Conservation (phyloP, 2,329 filamentous ascomycete species). For the Thermochaetoides dissita region DNA sequence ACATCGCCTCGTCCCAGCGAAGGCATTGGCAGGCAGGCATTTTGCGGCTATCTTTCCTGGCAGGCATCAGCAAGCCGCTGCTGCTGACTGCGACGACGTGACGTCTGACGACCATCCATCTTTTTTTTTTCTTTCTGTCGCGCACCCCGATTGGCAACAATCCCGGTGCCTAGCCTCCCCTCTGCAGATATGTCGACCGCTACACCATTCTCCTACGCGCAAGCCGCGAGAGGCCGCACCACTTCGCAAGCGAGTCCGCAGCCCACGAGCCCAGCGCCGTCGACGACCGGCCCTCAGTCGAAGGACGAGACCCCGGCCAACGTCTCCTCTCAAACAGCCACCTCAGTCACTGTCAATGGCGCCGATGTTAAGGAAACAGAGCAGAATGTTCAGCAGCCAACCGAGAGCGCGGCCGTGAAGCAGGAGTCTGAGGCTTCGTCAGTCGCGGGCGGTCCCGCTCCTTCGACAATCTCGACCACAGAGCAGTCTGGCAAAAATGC, state of each 20-base stretch:
- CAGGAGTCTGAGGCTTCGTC: conserved; percentile 18
- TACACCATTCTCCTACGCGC: conserved; percentile 76
- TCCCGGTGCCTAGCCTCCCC: conserved; percentile 1
- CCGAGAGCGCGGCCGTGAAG: conserved; percentile 15
- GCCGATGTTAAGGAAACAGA: conserved; percentile 19
- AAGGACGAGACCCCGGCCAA: conserved; percentile 23
- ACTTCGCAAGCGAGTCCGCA: conserved; percentile 26
- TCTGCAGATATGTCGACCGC: conserved; percentile 36
- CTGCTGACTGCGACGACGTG: background rate
- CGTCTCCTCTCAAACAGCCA: conserved; percentile 23
- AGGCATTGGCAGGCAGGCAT: conserved; percentile 4
- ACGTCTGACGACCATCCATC: too few species aligned
- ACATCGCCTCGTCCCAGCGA: conserved; percentile 7
- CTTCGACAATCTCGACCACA: conserved; percentile 23
- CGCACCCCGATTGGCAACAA: background rate
- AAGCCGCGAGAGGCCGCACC: conserved; percentile 73
- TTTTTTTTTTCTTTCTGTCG: conserved; percentile 1
- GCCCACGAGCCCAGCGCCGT: conserved; percentile 19
- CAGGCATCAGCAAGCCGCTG: conserved; percentile 8
- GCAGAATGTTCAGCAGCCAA: conserved; percentile 14
- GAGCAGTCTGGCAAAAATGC: conserved; percentile 13
- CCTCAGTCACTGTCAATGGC: conserved; percentile 24
- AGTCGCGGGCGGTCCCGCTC: conserved; percentile 15
- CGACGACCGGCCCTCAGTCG: conserved; percentile 20
- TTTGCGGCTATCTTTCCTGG: conserved; percentile 1